Evolutionary conservation across 768 basidiomycete species (phyloP).

Genomic region (Suillus lakei): DNA sequence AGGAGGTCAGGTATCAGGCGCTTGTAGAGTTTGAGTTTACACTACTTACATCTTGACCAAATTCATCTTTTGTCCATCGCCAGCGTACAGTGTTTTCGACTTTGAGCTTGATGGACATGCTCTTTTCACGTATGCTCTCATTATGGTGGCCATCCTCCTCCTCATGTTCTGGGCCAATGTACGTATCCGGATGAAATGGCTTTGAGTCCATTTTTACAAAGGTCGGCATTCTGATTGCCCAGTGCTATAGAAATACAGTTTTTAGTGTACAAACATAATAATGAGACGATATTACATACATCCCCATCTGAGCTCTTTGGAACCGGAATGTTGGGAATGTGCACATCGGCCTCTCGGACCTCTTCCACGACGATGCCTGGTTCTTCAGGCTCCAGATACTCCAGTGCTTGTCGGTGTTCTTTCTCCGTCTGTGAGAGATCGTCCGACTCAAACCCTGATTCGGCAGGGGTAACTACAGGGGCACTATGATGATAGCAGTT

Average conservation of each 20-base stretch:
- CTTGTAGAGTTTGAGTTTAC: conserved; percentile 1
- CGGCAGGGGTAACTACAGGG: conserved; percentile 42
- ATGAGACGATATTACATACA: conserved; percentile 49
- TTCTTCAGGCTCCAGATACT: conserved; percentile 82
- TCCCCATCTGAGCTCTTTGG: conserved; percentile 81
- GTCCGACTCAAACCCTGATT: conserved; percentile 66
- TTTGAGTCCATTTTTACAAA: conserved; percentile 89
- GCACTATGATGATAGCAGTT: conserved; percentile 32
- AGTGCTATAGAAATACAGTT: conserved; percentile 50
- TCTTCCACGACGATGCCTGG: conserved; percentile 59
- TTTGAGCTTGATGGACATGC: conserved; percentile 83
- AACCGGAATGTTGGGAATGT: conserved; percentile 87
- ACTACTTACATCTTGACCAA: conserved; percentile 75
- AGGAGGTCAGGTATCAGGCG: conserved; percentile 9
- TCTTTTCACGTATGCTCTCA: conserved; percentile 73
- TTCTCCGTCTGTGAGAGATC: conserved; percentile 65
- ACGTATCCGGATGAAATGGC: conserved; percentile 88
- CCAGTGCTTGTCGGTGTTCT: conserved; percentile 64
- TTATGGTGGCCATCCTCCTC: conserved; percentile 60
- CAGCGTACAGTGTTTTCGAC: conserved; percentile 96
- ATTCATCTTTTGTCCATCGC: conserved; percentile 86
- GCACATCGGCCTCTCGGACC: conserved; percentile 68
- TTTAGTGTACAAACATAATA: conserved; percentile 13
- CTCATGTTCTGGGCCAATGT: conserved; percentile 82
- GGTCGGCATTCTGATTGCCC: conserved; percentile 94